Conservation (phyloP, 1,139 yeast species). For the Suzukiozyma palmioleophila region DNA sequence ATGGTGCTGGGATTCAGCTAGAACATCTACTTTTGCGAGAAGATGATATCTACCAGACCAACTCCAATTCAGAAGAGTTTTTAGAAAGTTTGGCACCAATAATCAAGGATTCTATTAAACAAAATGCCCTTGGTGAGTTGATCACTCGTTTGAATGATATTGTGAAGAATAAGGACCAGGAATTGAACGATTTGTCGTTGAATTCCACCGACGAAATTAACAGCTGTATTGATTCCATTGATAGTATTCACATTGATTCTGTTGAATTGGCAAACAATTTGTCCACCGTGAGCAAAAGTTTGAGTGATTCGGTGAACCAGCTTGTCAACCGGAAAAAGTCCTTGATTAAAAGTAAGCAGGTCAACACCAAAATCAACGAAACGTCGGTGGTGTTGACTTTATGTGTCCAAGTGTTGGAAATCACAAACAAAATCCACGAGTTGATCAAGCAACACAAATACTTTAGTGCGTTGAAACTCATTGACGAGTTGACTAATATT, state of each 20-base stretch:
- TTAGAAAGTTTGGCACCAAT: slow-evolving; percentile 78
- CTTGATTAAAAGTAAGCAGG: slow-evolving; percentile 53
- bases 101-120: slow-evolving; percentile 61
- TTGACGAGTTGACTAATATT: slow-evolving; percentile 66
- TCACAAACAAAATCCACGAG: slow-evolving; percentile 82
- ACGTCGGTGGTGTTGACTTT: slow-evolving; percentile 57
- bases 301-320: slow-evolving; percentile 61
- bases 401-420: slow-evolving; percentile 79
- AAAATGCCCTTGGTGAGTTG: slow-evolving; percentile 53
- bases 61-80: slow-evolving; percentile 63
- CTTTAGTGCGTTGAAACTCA: slow-evolving; percentile 80
- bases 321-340: slow-evolving; percentile 56
- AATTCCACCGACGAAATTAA: slow-evolving; percentile 57
- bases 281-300: slow-evolving; percentile 44
- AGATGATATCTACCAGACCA: slow-evolving; percentile 44
- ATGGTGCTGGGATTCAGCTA: slow-evolving; percentile 20
- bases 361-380: slow-evolving; percentile 57
- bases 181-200: slow-evolving; percentile 58
- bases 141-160: slow-evolving; percentile 53
- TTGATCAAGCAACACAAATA: slow-evolving; percentile 70
- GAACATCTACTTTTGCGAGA: slow-evolving; percentile 40
- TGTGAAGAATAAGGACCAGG: slow-evolving; percentile 58
- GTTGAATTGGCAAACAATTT: slow-evolving; percentile 50
- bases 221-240: slow-evolving; percentile 53
- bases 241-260: slow-evolving; percentile 52